Evolutionary conservation across 306 rosid genomes (phyloP).

Genomic region (Cucurbita maxima): DNA sequence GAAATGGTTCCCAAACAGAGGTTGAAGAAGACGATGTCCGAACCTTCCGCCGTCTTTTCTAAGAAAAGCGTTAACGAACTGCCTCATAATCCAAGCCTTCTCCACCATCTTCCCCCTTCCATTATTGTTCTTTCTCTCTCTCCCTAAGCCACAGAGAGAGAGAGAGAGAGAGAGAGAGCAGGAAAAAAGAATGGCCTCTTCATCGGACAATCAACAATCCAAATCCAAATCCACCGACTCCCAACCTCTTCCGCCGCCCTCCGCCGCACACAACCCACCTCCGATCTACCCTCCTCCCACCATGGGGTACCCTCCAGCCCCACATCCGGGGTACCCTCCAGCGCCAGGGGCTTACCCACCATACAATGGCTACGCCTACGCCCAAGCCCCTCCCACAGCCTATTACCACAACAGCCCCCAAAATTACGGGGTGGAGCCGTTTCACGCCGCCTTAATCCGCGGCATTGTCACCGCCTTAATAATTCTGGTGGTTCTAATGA

Average conservation of each 20-base stretch:
- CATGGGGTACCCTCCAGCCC: slow-evolving; percentile 10
- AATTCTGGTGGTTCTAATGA: neutral
- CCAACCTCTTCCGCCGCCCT: neutral
- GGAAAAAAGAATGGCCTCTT: slow-evolving; percentile 4
- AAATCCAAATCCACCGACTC: neutral
- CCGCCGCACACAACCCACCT: slow-evolving; percentile 1
- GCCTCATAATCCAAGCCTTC: neutral
- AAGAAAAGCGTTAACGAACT: neutral
- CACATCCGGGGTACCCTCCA: slow-evolving; percentile 1
- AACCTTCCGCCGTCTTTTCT: neutral
- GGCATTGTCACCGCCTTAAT: slow-evolving; percentile 8
- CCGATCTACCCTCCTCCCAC: slow-evolving; percentile 8
- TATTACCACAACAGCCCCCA: neutral
- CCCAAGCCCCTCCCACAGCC: slow-evolving; percentile 2
- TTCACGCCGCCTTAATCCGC: slow-evolving; percentile 16
- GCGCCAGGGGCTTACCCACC: neutral
- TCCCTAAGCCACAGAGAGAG: neutral
- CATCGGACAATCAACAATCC: neutral
- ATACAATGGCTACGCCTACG: neutral
- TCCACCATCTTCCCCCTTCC: neutral
- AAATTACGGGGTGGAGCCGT: neutral
- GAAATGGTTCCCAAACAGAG: neutral
- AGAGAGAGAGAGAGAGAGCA: neutral
- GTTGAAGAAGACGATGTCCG: neutral
- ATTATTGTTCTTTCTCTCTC: neutral